phyloP scores from a whole-genome alignment of 2,329 filamentous ascomycete genomes.

The Sclerotiophoma versabilis region DNA sequence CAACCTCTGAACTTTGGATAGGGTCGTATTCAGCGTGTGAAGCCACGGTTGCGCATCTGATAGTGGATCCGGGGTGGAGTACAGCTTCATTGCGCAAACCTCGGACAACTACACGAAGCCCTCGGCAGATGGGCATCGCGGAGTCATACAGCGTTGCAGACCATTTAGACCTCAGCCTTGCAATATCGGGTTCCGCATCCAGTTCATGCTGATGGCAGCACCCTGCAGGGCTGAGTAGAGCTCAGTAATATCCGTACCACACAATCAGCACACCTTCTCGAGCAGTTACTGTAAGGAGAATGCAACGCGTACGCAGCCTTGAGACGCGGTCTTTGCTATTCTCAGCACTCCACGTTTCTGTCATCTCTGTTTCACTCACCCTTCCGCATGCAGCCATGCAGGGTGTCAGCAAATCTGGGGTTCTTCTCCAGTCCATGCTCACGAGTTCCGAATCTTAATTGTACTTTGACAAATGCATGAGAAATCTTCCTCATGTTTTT shows the following conservation, averaged over 20 bases:
- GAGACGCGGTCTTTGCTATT: constrained; percentile 17
- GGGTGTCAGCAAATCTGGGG: constrained; percentile 20
- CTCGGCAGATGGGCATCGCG: constrained; percentile 2
- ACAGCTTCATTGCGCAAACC: constrained; percentile 3
- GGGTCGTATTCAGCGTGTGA: constrained; percentile 6
- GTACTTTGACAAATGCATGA: constrained; percentile 4
- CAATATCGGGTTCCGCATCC: constrained; percentile 2
- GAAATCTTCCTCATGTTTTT: not conserved
- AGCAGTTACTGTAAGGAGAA: constrained; percentile 7
- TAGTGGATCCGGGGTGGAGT: constrained; percentile 1
- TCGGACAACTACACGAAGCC: constrained; percentile 1
- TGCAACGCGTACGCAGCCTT: constrained; percentile 7
- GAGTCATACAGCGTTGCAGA: constrained; percentile 10
- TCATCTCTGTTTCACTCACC: constrained; percentile 11
- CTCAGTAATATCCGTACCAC: constrained; percentile 30
- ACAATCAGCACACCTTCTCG: constrained; percentile 42
- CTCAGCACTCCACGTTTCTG: constrained; percentile 14
- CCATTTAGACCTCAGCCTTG: constrained; percentile 10
- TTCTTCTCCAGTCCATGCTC: constrained; percentile 21
- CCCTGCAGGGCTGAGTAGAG: constrained; percentile 41
- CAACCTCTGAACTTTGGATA: not conserved
- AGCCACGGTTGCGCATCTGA: constrained; percentile 5
- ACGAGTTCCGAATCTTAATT: constrained; percentile 3
- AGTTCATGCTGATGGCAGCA: constrained; percentile 24
- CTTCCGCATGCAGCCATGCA: constrained; percentile 20